A percentile compares a stretch with the other conserved stretches of the same genome.
These are phyloP conservation scores for Ceriops tagal DNA, from an alignment of 345 rosid species.

Conservation along the genomic window DNA sequence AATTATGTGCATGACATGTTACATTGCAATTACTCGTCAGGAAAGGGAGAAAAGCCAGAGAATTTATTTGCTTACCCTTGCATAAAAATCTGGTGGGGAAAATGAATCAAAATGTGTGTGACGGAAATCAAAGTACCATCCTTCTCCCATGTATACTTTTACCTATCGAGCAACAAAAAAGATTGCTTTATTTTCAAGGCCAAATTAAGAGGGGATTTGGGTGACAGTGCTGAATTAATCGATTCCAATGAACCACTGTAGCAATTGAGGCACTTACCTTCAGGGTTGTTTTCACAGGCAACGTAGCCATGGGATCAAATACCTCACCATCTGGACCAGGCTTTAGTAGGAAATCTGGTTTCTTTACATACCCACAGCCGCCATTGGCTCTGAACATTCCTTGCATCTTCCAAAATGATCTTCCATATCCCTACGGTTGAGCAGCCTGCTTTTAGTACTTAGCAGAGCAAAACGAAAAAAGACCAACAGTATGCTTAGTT, in stretches of 20 bases:
- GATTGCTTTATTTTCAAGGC: background rate
- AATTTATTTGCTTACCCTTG: constrained; percentile 45
- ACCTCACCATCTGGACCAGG: constrained; percentile 39
- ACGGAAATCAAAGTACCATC: constrained; percentile 69
- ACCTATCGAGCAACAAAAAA: constrained; percentile 40
- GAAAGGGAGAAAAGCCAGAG: no score
- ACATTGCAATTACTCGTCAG: no score
- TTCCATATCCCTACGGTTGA: constrained; percentile 62
- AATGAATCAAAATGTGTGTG: constrained; percentile 73
- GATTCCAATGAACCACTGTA: background rate
- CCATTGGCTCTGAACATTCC: constrained; percentile 94
- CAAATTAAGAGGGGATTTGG: background rate
- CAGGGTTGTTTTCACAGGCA: constrained; percentile 54
- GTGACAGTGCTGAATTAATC: no score
- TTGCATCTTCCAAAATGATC: constrained; percentile 85
- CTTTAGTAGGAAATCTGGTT: constrained; percentile 60
- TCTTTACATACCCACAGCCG: constrained; percentile 86
- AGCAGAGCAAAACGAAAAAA: background rate
- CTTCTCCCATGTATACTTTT: constrained; percentile 89
- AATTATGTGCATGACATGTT: no score
- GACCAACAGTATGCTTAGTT: background rate
- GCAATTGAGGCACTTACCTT: constrained; percentile 42
- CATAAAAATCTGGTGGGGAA: constrained; percentile 85
- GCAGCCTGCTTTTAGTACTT: constrained; percentile 8
- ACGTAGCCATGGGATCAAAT: constrained; percentile 55